Percentiles rank a stretch among this genome's conserved stretches.
These are phyloP conservation scores for Rhododendron ovatum DNA, from an alignment of 148 eudicot species.

Conservation along the genomic window DNA sequence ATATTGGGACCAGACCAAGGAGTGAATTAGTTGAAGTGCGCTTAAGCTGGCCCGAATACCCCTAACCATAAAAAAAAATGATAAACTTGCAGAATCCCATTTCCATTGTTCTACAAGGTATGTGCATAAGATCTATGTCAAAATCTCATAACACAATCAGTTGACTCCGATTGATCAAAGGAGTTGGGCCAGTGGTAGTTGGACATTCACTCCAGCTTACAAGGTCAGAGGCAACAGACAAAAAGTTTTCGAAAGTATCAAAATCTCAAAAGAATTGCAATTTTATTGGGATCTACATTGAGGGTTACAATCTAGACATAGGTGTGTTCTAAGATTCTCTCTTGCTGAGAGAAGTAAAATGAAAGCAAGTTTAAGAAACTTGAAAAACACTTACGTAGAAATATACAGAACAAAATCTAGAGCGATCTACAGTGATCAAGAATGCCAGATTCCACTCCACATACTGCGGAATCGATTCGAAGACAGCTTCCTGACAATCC, in stretches of 20 bases:
- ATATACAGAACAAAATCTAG: conserved; percentile 14
- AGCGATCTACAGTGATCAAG: conserved; percentile 25
- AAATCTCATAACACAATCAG: neutral
- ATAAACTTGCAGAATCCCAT: neutral
- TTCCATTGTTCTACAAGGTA: neutral
- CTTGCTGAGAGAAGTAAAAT: neutral
- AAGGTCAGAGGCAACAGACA: neutral
- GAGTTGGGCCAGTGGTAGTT: neutral
- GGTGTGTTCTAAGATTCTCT: neutral
- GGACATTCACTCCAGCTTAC: neutral
- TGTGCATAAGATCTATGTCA: neutral
- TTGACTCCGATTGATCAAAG: neutral
- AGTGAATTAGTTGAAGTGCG: neutral
- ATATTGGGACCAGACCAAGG: no score
- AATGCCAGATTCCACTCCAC: conserved; percentile 60
- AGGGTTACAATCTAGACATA: conserved; percentile 10
- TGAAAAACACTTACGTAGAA: conserved; percentile 1
- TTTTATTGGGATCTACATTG: conserved; percentile 10
- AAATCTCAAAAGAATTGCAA: neutral
- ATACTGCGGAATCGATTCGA: conserved; percentile 51
- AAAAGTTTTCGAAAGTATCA: neutral
- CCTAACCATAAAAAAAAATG: neutral
- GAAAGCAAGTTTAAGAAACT: neutral
- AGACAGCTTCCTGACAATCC: conserved; percentile 63
- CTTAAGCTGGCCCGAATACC: neutral